Base-by-base conservation (phyloP, 1,284 basidiomycete species). In the Melampsora americana region DNA sequence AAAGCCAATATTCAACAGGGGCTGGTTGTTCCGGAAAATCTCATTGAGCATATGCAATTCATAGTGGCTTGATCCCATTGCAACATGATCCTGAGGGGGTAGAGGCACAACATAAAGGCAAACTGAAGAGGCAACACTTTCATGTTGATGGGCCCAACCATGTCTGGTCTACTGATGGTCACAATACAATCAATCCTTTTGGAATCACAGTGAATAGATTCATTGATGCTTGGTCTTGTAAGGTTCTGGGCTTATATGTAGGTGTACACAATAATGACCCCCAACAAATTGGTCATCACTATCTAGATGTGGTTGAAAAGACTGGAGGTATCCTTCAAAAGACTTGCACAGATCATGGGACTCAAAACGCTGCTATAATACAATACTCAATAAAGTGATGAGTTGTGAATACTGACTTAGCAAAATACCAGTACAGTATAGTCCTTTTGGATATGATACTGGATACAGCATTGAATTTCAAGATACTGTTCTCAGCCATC, bases 261-360 rank as follows among this genome's bases (percentile, higher is more conserved):
- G 35, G 35, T 68, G n/a, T n/a, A n/a, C n/a, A n/a, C n/a, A n/a
- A 68, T 23, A 68, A 68, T 14, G 23, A 68, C 28, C 66, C 46
- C 5, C 66, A 16, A n/a, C 46, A 50, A 20, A 30, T 68, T 68
- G 66, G 42, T 6, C 50, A 68, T 28, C 53, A 68, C 23, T 67
- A 67, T 16, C 66, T 68, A 11, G 39, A 68, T 14, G n/a, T 50
- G 11, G 66, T 50, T 11, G 35, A 48, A 30, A 5, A 30, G 35
- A 20, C n/a, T 11, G 46, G 46, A 35, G 46, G 46, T 35, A 53
- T 44, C 5, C 26, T 46, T 30, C 46, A 30, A 4, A 26, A 28
- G 28, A 68, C 66, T 16, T 50, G 46, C 26, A 68, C 66, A 5
- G 46, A 48, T 50, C 16, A n/a, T 16, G 66, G 66, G 7, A n/a